Evolutionary conservation across 2,329 filamentous ascomycete species (phyloP).

Genomic region (Septoria linicola): DNA sequence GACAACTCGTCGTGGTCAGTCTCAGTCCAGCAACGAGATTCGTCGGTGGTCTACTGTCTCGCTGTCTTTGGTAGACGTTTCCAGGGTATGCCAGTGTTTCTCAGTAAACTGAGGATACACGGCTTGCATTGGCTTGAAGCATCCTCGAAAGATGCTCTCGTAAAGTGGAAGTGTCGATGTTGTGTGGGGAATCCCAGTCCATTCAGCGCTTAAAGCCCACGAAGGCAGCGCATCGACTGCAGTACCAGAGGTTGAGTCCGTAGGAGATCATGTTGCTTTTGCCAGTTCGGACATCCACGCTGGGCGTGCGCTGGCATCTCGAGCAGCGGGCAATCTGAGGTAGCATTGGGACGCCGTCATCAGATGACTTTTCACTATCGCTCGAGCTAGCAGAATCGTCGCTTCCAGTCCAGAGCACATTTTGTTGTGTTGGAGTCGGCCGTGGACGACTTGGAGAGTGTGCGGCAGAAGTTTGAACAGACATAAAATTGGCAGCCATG

Average conservation of each 20-base stretch:
- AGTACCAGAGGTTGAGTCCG: constrained; percentile 42
- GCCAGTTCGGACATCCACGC: constrained; percentile 37
- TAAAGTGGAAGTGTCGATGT: too few species aligned
- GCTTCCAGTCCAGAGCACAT: constrained; percentile 36
- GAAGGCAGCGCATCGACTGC: constrained; percentile 38
- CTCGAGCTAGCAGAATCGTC: constrained; percentile 32
- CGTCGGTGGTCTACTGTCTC: too few species aligned
- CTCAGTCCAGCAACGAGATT: too few species aligned
- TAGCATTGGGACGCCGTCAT: constrained; percentile 23
- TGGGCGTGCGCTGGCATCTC: constrained; percentile 38
- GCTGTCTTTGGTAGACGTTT: too few species aligned
- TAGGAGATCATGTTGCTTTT: constrained; percentile 41
- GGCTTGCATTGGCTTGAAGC: too few species aligned
- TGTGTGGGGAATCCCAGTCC: too few species aligned
- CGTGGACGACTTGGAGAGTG: constrained; percentile 30
- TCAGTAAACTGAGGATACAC: too few species aligned
- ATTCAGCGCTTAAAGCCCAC: constrained; percentile 38
- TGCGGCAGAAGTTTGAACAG: constrained; percentile 36
- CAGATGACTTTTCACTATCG: constrained; percentile 24
- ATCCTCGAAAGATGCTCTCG: too few species aligned
- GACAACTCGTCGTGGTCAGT: too few species aligned
- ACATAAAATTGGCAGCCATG: constrained; percentile 33
- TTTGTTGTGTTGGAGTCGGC: constrained; percentile 34
- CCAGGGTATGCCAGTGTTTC: too few species aligned
- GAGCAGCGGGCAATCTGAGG: constrained; percentile 38